Evolutionary conservation across 2,329 filamentous ascomycete genomes (phyloP).

Genomic region (Trichoderma harzianum): DNA sequence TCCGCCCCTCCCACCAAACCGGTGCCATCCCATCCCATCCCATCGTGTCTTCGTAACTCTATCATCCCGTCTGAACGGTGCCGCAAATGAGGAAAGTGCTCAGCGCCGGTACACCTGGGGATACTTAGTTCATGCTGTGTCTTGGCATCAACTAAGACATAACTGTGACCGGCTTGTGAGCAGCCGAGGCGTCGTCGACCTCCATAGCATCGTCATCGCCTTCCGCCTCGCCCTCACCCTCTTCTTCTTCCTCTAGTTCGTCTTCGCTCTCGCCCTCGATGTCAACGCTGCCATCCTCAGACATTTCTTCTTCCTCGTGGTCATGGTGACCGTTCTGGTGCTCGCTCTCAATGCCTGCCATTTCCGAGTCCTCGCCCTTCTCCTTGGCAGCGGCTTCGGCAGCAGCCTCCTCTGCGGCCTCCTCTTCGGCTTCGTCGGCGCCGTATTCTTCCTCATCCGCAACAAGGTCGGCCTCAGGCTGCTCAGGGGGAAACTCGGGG

Average conservation of each 20-base stretch:
- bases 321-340: conserved; percentile 34
- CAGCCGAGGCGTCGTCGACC: conserved; percentile 40
- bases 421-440: conserved; percentile 79
- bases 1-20: conserved; percentile 1
- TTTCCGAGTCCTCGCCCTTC: conserved; percentile 66
- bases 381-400: conserved; percentile 48
- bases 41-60: conserved; percentile 33
- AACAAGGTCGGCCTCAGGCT: conserved; percentile 86
- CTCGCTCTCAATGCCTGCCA: conserved; percentile 65
- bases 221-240: conserved; percentile 38
- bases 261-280: conserved; percentile 74
- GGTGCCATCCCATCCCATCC: conserved; percentile 28
- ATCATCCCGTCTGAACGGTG: conserved; percentile 22
- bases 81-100: conserved; percentile 18
- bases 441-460: conserved; percentile 89
- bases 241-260: conserved; percentile 65
- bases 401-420: conserved; percentile 60
- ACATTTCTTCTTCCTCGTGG: conserved; percentile 63
- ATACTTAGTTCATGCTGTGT: neutral
- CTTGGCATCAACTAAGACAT: conserved; percentile 28
- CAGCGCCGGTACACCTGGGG: neutral
- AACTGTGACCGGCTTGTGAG: conserved; percentile 35
- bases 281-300: conserved; percentile 74
- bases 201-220: conserved; percentile 49
- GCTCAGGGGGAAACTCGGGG: conserved; percentile 93